A percentile compares a stretch with the other conserved stretches of the same genome.
Evolutionary conservation across 257 asterid genomes (phyloP).

Genomic region (Solanum etuberosum): DNA sequence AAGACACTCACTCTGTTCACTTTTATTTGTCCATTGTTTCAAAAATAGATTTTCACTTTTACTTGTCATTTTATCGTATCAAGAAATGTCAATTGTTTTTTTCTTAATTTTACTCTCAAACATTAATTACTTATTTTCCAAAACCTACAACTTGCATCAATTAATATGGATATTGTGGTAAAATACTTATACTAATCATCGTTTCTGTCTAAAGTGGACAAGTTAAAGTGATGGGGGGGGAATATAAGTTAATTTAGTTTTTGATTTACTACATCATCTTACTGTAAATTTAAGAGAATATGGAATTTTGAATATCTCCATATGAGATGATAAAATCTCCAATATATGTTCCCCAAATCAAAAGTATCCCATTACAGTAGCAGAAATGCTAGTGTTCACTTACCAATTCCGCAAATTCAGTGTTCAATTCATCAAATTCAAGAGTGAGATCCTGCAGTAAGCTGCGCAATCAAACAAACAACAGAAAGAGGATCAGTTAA

Average conservation of each 20-base stretch:
- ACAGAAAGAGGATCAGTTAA: neutral
- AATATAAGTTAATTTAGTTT: neutral
- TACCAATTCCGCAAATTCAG: slow-evolving; percentile 60
- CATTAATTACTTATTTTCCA: neutral
- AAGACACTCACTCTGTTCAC: neutral
- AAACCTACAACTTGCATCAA: neutral
- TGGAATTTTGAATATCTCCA: neutral
- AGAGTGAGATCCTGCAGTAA: slow-evolving; percentile 64
- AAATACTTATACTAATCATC: neutral
- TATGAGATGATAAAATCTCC: neutral
- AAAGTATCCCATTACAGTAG: neutral
- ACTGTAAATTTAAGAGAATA: neutral
- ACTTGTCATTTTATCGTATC: neutral
- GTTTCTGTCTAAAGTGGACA: neutral
- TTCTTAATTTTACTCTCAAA: neutral
- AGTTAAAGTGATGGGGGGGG: neutral
- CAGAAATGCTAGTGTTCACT: neutral
- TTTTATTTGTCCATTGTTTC: neutral
- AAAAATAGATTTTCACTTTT: neutral
- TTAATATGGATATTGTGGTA: neutral
- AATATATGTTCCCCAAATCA: neutral
- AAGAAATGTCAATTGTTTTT: neutral
- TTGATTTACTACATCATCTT: neutral
- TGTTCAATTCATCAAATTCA: slow-evolving; percentile 60
- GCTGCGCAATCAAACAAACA: slow-evolving; percentile 23